Conservation (phyloP, 306 rosid genomes). For the Hylodesmum podocarpum region DNA sequence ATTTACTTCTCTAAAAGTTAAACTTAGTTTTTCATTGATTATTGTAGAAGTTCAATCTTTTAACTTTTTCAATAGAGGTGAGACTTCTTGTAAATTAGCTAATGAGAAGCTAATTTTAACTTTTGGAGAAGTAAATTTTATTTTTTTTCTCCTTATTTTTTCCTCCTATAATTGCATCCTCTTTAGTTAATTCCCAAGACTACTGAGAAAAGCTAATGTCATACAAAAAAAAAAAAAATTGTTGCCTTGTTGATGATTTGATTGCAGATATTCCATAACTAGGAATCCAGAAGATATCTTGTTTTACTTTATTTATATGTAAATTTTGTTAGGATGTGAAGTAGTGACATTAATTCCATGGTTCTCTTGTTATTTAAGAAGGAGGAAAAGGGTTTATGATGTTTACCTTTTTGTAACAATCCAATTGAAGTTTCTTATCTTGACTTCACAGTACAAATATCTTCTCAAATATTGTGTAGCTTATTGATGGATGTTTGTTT, state of each 20-base stretch:
- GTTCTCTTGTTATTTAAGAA: neutral
- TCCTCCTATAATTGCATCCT: neutral
- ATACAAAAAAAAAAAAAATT: neutral
- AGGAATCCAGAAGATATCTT: neutral
- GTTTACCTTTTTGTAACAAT: neutral
- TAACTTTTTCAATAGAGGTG: no score
- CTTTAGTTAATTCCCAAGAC: neutral
- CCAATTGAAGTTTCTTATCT: slow-evolving; percentile 1
- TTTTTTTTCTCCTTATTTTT: no score
- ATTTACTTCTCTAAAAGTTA: no score
- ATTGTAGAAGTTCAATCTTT: no score
- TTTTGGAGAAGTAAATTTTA: no score
- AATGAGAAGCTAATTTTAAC: no score
- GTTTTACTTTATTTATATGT: neutral
- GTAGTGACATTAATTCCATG: neutral
- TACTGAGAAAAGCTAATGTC: neutral
- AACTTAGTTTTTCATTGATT: no score
- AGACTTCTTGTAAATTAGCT: no score
- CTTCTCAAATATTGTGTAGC: neutral
- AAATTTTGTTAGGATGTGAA: neutral
- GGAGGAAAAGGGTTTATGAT: neutral
- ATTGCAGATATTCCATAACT: neutral
- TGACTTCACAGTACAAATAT: neutral
- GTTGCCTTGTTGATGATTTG: neutral
- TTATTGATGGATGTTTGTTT: neutral